phyloP scores from a whole-genome alignment of 768 basidiomycete genomes.

The Lactifluus subvellereus region DNA sequence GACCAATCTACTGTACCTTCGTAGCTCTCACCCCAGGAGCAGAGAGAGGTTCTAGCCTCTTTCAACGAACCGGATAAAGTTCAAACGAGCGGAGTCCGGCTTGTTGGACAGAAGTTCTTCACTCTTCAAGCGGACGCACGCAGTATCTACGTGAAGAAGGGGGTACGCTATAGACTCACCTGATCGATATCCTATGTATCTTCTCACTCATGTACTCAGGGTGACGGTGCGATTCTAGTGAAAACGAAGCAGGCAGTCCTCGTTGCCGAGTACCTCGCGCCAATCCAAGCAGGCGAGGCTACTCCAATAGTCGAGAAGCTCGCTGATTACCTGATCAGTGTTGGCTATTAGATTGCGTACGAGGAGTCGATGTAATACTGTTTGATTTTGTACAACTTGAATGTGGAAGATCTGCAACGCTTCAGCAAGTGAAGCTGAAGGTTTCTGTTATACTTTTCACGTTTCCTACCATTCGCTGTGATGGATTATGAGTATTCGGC shows the following conservation, averaged over 20 bases:
- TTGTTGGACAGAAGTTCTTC: constrained; percentile 74
- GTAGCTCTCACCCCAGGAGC: constrained; percentile 62
- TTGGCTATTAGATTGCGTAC: constrained; percentile 41
- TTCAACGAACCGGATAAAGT: constrained; percentile 39
- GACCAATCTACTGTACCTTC: background rate
- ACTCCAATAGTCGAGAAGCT: constrained; percentile 60
- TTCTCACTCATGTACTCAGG: constrained; percentile 37
- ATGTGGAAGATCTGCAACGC: constrained; percentile 5
- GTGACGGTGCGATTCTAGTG: constrained; percentile 64
- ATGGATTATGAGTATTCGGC: background rate
- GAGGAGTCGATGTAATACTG: background rate
- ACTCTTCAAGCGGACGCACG: constrained; percentile 43
- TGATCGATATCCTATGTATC: background rate
- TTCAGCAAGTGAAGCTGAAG: background rate
- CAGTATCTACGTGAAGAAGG: constrained; percentile 72
- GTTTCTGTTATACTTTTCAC: background rate
- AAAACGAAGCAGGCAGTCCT: constrained; percentile 85
- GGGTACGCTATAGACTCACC: constrained; percentile 40
- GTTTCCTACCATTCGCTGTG: background rate
- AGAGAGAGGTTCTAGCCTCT: constrained; percentile 47
- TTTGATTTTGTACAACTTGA: constrained; percentile 7
- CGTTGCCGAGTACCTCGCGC: constrained; percentile 66
- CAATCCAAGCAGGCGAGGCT: constrained; percentile 60
- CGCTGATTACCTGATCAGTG: constrained; percentile 70
- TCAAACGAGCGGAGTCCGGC: constrained; percentile 54